Percentiles rank a stretch among this genome's conserved stretches.
phyloP scores from a whole-genome alignment of 805 yeast genomes.

The Nakazawaea wickerhamii region DNA sequence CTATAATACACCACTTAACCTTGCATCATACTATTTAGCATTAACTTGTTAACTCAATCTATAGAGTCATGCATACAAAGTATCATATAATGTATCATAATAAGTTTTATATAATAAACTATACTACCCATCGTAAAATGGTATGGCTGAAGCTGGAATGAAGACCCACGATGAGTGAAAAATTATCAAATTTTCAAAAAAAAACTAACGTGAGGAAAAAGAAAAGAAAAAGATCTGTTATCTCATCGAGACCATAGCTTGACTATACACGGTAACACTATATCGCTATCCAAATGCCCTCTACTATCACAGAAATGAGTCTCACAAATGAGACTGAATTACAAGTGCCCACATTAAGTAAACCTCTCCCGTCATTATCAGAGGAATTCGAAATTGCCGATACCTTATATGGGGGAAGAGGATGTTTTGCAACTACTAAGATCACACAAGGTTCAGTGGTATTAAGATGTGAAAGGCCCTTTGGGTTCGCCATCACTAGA shows the following conservation, averaged over 20 bases:
- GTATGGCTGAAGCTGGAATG: too few relatives aligned
- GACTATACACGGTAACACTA: background rate
- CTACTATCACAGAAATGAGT: background rate
- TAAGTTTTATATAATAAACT: too few relatives aligned
- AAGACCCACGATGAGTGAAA: too few relatives aligned
- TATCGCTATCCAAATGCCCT: background rate
- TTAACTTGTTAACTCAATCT: too few relatives aligned
- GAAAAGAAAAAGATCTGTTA: background rate
- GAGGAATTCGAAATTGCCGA: conserved; percentile 28
- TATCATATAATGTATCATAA: too few relatives aligned
- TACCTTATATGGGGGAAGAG: conserved; percentile 56
- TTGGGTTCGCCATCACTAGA: conserved; percentile 42
- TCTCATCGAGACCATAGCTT: background rate
- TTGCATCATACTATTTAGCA: too few relatives aligned
- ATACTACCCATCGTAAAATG: too few relatives aligned
- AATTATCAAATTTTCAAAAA: too few relatives aligned
- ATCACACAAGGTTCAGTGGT: conserved; percentile 38
- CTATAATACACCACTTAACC: too few relatives aligned
- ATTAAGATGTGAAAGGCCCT: conserved; percentile 33
- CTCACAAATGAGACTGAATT: background rate
- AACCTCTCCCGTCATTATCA: conserved; percentile 19
- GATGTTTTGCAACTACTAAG: conserved; percentile 44
- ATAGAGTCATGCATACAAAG: too few relatives aligned
- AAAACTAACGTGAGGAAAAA: background rate
- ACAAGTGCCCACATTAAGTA: background rate